phyloP scores from a whole-genome alignment of 1,139 yeast species.

The Nematodospora anomalae region DNA sequence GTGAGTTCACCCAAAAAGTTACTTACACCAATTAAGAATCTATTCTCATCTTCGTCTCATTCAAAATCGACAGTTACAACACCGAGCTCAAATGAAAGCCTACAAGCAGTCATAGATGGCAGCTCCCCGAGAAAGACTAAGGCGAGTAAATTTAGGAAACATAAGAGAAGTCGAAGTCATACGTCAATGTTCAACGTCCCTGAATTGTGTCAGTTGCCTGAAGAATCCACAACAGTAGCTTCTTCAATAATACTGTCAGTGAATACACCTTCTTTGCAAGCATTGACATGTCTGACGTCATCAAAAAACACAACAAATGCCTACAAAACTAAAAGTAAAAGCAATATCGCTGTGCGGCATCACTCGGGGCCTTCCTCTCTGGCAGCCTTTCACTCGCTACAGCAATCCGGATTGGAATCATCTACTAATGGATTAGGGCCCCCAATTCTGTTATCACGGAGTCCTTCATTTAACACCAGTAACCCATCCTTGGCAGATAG shows the following conservation, averaged over 20 bases:
- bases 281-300: neutral
- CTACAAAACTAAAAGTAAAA: too few species aligned
- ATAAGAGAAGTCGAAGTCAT: constrained; percentile 10
- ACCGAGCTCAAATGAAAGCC: constrained; percentile 15
- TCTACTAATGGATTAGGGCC: constrained; percentile 15
- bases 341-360: neutral
- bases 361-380: neutral
- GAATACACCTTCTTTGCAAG: constrained; percentile 9
- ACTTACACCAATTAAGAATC: constrained; percentile 43
- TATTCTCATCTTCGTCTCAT: constrained; percentile 30
- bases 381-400: neutral
- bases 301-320: neutral
- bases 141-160: constrained; percentile 6
- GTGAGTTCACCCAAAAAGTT: constrained; percentile 44
- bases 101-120: constrained; percentile 5
- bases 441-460: constrained; percentile 12
- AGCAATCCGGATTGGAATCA: neutral
- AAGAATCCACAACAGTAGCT: neutral
- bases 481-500: constrained; percentile 17
- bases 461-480: constrained; percentile 5
- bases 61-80: constrained; percentile 11
- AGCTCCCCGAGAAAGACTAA: constrained; percentile 10
- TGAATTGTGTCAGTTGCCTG: constrained; percentile 7
- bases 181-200: constrained; percentile 3
- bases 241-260: neutral